Base-by-base conservation (phyloP, 306 rosid species). In the Begonia peltatifolia region DNA sequence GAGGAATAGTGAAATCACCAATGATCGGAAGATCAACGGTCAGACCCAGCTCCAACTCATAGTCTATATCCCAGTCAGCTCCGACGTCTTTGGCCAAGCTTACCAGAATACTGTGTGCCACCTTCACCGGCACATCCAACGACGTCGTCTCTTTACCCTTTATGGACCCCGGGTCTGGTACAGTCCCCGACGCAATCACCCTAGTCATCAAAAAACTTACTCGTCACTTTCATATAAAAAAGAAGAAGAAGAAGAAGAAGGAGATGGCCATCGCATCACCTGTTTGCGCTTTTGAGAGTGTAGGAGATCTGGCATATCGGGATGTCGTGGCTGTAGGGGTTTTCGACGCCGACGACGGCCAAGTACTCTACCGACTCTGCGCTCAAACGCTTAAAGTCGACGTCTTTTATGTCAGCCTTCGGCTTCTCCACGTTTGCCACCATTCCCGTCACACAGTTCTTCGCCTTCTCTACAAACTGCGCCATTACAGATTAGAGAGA, bases 61-160 rank as follows among this genome's bases (percentile, higher is more conserved):
- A 90, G 58, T 90, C 99, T 2, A 90, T 78, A 60, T 90, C 92
- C 96, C 96, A 75, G 53, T 90, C 99, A n/a, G 75, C 71, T 0
- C 79, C 87, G 12, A 90, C 52, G 55, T 80, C 95, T 64, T 18
- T 85, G 4, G 75, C 88, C 57, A 90, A 67, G 48, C 74, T 83
- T 68, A 83, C 1, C 73, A 90, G 58, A 47, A 83, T 14, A 52
- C 66, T 75, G 41, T 86, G 87, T 1, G 94, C 70, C 41, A 86
- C 93, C 68, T 75, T 86, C 58, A 87, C 73, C 0, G 68, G 84
- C 4, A 86, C 96, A 9, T 86, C 78, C 58, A 90, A 57, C 71
- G 68, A 5, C 0, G 95, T 79, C 2, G 58, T 54, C 9, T 66
- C 95, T 14, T 54, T 66, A 4, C 63, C 89, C 71, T 77, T 76